Base-by-base conservation (phyloP, 2,329 filamentous ascomycete genomes). In the Penicillium sp. region DNA sequence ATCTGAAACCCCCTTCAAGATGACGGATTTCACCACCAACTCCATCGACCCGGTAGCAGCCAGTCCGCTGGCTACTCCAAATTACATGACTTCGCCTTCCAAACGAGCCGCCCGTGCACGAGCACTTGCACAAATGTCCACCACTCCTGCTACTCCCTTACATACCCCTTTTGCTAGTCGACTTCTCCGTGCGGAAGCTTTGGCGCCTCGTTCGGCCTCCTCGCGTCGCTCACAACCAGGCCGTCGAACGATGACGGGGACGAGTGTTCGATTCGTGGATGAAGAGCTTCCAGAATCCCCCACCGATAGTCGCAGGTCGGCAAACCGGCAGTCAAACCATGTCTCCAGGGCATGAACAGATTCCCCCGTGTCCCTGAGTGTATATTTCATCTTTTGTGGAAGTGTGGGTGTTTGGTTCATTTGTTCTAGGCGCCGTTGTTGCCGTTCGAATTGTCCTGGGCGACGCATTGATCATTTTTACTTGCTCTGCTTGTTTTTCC, bases 21-120 rank as follows among this genome's bases (percentile, higher is more conserved):
- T 66, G 38, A 66, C 59, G 41, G 65, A 72, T 24, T 60, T 71
- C 42, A 61, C 60, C 24, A 54, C 63, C 28, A 56, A 63, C 9
- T 58, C 62, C 7, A 61, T 67, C 27, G 57, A 56, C 36, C 60
- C 60, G 25, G 50, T 52, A 40, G 64, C 66, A 13, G 63, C 66
- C 32, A 71, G 60, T 26, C 67, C 70, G 4, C 56, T 69, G 24
- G 64, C 67, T 12, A 69, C 71, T 5, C 72, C 72, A 12, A 72
- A 64, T 45, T 72, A 71, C 53, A 49, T 73, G 49, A 67, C 60
- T 37, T 74, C 72, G 3, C 73, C 73, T n/a, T 73, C 73, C 24
- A 73, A 72, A 55, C 64, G 71, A 47, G 71, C 71, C 33, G 70
- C 71, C 18, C 64, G 71, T 33, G 71, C 71, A 8, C 66, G 64